Conservation (phyloP, 2,329 filamentous ascomycete genomes). For the Rutstroemia sp. region DNA sequence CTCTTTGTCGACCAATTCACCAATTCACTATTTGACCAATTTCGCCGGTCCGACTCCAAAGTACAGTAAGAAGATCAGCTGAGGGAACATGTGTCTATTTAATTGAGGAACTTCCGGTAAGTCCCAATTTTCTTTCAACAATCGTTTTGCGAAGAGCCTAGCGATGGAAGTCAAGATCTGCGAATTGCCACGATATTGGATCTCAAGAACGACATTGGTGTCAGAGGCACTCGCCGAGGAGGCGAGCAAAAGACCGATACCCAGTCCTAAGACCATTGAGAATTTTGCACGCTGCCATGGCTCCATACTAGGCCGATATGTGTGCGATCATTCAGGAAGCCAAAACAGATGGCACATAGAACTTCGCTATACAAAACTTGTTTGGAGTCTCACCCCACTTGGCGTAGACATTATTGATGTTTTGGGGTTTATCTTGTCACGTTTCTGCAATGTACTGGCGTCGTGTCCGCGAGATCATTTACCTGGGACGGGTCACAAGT, state of each 20-base stretch:
- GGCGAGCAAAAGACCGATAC: background rate
- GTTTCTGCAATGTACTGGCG: conserved; percentile 13
- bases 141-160: background rate
- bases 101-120: background rate
- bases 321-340: background rate
- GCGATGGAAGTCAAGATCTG: background rate
- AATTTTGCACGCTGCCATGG: conserved; percentile 1
- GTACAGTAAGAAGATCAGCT: background rate
- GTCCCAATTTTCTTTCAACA: background rate
- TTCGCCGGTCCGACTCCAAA: background rate
- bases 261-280: background rate
- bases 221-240: background rate
- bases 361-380: conserved; percentile 3
- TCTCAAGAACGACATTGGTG: background rate
- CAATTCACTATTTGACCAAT: background rate
- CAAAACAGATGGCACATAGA: conserved; percentile 2
- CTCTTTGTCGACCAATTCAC: conserved; percentile 3
- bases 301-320: conserved; percentile 2
- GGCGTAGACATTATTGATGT: conserved; percentile 11
- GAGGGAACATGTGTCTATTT: background rate
- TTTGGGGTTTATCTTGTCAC: conserved; percentile 17
- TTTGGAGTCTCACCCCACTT: background rate
- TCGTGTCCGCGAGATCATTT: conserved; percentile 15
- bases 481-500: conserved; percentile 13
- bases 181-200: background rate